Evolutionary conservation across 2,329 filamentous ascomycete genomes (phyloP).

Genomic region (Nakataea oryzae): DNA sequence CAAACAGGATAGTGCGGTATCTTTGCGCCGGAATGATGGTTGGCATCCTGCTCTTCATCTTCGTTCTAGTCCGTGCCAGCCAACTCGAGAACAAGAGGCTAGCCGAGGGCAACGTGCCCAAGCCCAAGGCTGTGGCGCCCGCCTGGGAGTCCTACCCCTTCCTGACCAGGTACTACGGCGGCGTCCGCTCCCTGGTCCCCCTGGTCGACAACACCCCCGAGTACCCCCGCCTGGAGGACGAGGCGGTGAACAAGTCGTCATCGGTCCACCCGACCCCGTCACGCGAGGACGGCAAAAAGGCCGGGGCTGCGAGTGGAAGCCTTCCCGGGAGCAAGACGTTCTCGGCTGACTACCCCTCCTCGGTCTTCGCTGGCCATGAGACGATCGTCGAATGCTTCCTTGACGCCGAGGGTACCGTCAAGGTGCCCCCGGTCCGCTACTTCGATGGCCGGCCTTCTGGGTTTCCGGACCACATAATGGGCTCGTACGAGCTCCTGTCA

Average conservation of each 20-base stretch:
- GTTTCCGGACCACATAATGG: constrained; percentile 75
- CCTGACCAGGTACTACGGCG: constrained; percentile 81
- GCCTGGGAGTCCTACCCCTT: constrained; percentile 81
- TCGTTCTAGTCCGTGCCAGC: constrained; percentile 64
- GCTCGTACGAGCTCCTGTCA: constrained; percentile 74
- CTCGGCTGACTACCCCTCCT: constrained; percentile 22
- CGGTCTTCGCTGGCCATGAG: constrained; percentile 26
- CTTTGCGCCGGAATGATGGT: constrained; percentile 63
- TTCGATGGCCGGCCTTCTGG: constrained; percentile 72
- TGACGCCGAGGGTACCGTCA: constrained; percentile 53
- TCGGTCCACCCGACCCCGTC: constrained; percentile 5
- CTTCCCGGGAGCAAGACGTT: constrained; percentile 45
- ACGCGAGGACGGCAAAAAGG: constrained; percentile 3
- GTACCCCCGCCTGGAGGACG: constrained; percentile 61
- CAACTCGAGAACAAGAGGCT: constrained; percentile 56
- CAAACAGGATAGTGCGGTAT: constrained; percentile 65
- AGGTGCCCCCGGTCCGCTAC: constrained; percentile 60
- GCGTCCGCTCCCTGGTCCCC: constrained; percentile 61
- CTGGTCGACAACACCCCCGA: constrained; percentile 62
- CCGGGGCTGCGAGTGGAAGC: constrained; percentile 4
- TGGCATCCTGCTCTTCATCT: constrained; percentile 65
- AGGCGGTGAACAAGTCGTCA: constrained; percentile 29
- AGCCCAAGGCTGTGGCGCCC: constrained; percentile 52
- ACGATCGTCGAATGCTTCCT: constrained; percentile 69
- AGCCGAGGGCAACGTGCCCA: constrained; percentile 44